Base-by-base conservation (phyloP, 2,329 filamentous ascomycete species). In the Myriosclerotinia curreyana region DNA sequence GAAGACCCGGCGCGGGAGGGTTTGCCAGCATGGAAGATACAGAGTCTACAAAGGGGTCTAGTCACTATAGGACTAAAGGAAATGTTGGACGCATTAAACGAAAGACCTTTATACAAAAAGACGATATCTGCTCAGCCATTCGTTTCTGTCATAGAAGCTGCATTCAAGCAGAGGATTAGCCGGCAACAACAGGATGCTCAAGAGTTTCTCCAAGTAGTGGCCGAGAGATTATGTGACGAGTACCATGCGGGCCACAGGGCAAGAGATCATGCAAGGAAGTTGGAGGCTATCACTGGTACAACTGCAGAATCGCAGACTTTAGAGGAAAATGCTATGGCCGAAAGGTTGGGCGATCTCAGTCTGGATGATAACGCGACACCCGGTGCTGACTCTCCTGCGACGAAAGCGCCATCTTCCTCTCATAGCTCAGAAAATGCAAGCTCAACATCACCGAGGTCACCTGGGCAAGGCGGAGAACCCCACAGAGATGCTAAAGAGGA, bases 151-250 rank as follows among this genome's bases (percentile, higher is more conserved):
- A 80, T 99, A 60, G 95, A 99, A 78, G 80, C 81, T 38, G 92
- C 94, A 0, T 99, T 97, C 74, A 86, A 86, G 64, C 94, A 96
- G 72, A 87, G 91, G 71, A 96, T 99, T 71, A 97, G 91, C 74
- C 84, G 94, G 62, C 92, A 95, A 74, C 95, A 99, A 77, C 95
- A 99, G 77, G 95, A 99, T 79, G 95, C 95, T 14, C 95, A 99
- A 74, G 95, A 99, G 76, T 97, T 99, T 68, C 78, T 99, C 64
- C 95, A 99, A 78, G 88, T 98, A 58, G 89, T 99, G 15, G 90
- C 92, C 3, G 94, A 99, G 78, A 84, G 94, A 60, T 80, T 99
- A 64, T 92, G 91, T 72, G 95, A 99, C 73, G 95, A 99, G 77
- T 96, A 97, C 72, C 88, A 96, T 74, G 92, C 92, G 5, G 92